Base-by-base conservation (phyloP, 495 filamentous ascomycete genomes). In the Penicillium crystallinum region DNA sequence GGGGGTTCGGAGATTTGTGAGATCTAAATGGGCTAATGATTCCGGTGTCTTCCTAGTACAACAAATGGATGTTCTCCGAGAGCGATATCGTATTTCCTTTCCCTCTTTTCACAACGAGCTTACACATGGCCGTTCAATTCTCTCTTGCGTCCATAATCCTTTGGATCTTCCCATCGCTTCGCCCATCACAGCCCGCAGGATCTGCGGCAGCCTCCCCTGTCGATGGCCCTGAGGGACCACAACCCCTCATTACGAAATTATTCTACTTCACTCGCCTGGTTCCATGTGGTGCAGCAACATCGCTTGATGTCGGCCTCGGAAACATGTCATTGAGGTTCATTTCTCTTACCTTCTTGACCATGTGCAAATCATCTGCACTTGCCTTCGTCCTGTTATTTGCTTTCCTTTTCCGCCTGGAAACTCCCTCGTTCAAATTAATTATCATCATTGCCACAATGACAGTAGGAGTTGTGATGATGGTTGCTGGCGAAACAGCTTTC, bases 1-100 rank as follows among this genome's bases (percentile, higher is more conserved):
- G n/a, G n/a, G n/a, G n/a, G 8, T 10, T 14, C 11, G 2, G 35
- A 3, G 6, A 3, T 38, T 41, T 21, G 12, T 0, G 12, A 6
- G 29, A 12, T 4, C 7, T 25, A 17, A 17, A 10, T 4, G 15
- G 30, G 18, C 39, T 47, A 39, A 53, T 18, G 12, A 19, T 15
- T 15, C 9, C 27, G 12, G 15, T 37, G 15, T 37, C 12, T 29
- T 23, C 27, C 21, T 58, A 95, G 90, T 99, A 99, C 73, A 99
- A 99, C 76, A 97, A 96, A 77, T 97, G 95, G 95, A 99, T 99
- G 95, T 99, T 99, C 69, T 86, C 88, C 55, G 73, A 84, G 15
- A 81, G 85, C 44, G 84, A 89, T 48, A 81, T 92, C 56, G 80
- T 96, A 61, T 99, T 99, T 65, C 86, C 88, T 40, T 97, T 90